These are phyloP conservation scores for Mycena rosella DNA, from an alignment of 768 basidiomycete genomes.

Conservation along the genomic window DNA sequence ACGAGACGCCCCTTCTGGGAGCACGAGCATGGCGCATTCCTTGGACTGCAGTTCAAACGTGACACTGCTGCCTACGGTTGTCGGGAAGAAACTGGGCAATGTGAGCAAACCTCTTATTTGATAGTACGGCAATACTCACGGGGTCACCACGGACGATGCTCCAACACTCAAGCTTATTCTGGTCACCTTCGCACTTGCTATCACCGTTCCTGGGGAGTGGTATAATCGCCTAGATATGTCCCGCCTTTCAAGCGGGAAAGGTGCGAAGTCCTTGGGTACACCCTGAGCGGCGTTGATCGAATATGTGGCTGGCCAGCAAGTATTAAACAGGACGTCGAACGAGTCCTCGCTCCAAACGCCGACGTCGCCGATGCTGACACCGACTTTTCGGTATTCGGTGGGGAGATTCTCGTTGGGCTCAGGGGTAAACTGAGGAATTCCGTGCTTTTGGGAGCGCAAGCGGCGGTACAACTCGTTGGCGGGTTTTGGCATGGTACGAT, in stretches of 20 bases:
- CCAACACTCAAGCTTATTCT: neutral
- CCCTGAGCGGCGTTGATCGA: slow-evolving; percentile 16
- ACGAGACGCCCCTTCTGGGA: neutral
- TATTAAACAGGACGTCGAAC: slow-evolving; percentile 29
- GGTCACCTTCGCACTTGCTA: neutral
- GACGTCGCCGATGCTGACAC: slow-evolving; percentile 22
- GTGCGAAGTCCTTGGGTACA: slow-evolving; percentile 12
- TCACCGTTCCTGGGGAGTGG: neutral
- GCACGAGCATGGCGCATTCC: slow-evolving; percentile 35
- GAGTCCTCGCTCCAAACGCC: slow-evolving; percentile 19
- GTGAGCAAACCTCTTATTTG: neutral
- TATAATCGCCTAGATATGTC: slow-evolving; percentile 10
- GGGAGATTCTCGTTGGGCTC: slow-evolving; percentile 26
- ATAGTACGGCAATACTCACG: neutral
- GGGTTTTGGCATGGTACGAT: slow-evolving; percentile 8
- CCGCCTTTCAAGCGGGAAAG: neutral
- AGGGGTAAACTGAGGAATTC: slow-evolving; percentile 22
- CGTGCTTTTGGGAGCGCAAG: slow-evolving; percentile 17
- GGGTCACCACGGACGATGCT: neutral
- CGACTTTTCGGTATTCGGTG: slow-evolving; percentile 1
- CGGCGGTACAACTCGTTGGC: slow-evolving; percentile 18
- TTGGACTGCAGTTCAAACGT: slow-evolving; percentile 22
- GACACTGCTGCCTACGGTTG: slow-evolving; percentile 21
- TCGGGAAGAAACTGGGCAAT: slow-evolving; percentile 7
- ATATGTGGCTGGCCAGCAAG: slow-evolving; percentile 3